Conservation (phyloP, 257 asterid genomes). For the Ballota nigra region DNA sequence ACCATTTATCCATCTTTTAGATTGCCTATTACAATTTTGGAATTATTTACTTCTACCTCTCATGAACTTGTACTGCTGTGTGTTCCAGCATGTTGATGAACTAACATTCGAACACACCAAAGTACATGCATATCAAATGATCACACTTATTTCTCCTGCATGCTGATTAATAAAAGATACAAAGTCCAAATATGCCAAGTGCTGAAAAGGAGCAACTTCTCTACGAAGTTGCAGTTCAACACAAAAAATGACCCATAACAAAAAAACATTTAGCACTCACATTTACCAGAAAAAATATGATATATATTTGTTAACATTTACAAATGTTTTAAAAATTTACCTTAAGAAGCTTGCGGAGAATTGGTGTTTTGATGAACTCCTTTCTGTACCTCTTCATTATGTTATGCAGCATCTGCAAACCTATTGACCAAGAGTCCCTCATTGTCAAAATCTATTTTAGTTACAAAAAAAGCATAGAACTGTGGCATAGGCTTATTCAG, state of each 20-base stretch:
- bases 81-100: neutral
- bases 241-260: neutral
- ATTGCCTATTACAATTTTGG: neutral
- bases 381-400: constrained; percentile 75
- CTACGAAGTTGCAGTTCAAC: constrained; percentile 1
- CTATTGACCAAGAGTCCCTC: constrained; percentile 38
- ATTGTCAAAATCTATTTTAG: constrained; percentile 6
- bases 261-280: neutral
- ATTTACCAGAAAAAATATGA: neutral
- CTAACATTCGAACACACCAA: neutral
- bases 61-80: neutral
- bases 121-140: neutral
- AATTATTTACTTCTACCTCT: neutral
- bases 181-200: neutral
- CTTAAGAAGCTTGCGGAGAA: constrained; percentile 93
- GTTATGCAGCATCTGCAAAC: constrained; percentile 96
- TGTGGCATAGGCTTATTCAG: neutral
- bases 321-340: constrained; percentile 33
- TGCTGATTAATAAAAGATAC: neutral
- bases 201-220: constrained; percentile 7
- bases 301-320: constrained; percentile 11
- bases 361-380: constrained; percentile 76
- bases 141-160: neutral
- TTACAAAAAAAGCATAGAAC: constrained; percentile 13
- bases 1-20: neutral